These are phyloP conservation scores for Cyberlindnera euphorbiae DNA, from an alignment of 805 yeast species.

Conservation along the genomic window DNA sequence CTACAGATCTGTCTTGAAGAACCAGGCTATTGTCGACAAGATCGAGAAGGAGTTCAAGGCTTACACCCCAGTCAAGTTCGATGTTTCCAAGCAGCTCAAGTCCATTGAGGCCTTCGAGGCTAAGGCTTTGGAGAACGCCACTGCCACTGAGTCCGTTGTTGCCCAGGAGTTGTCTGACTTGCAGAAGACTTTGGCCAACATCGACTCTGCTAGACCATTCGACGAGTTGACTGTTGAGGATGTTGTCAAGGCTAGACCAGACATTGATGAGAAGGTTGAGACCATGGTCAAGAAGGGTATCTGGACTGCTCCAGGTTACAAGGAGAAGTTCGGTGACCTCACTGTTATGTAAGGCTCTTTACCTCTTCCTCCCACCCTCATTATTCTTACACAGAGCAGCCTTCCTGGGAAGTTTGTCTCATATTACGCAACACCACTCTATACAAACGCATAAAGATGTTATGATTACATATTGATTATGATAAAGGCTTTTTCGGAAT, in stretches of 20 bases:
- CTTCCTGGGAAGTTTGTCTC: too few relatives aligned
- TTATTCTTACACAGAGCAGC: too few relatives aligned
- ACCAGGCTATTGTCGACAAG: slow-evolving; percentile 72
- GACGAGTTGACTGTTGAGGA: slow-evolving; percentile 96
- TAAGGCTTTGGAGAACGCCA: slow-evolving; percentile 93
- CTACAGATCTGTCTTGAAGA: slow-evolving; percentile 79
- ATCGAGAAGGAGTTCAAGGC: slow-evolving; percentile 69
- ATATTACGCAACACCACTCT: neutral
- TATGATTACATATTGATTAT: slow-evolving; percentile 16
- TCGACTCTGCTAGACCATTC: slow-evolving; percentile 95
- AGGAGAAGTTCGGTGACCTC: slow-evolving; percentile 96
- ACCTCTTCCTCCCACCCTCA: too few relatives aligned
- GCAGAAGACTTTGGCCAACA: slow-evolving; percentile 84
- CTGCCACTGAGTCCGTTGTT: slow-evolving; percentile 86
- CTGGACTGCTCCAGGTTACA: slow-evolving; percentile 98
- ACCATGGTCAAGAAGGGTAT: slow-evolving; percentile 95
- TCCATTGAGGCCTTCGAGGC: slow-evolving; percentile 91
- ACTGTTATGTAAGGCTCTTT: slow-evolving; percentile 63
- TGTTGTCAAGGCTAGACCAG: slow-evolving; percentile 93
- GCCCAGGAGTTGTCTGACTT: slow-evolving; percentile 80
- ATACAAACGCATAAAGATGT: slow-evolving; percentile 14
- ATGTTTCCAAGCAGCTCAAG: slow-evolving; percentile 84
- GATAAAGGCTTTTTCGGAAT: too few relatives aligned
- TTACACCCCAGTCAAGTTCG: slow-evolving; percentile 82
- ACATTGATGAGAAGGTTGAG: slow-evolving; percentile 90